These are phyloP conservation scores for cucumber (Cucumis sativus) DNA, from an alignment of 306 rosid species.

Conservation along the genomic window Cucumber_9930_V3 NC_026658.2:4755001-4755500, in stretches of 20 bases:
- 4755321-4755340: conserved; percentile 38
- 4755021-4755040: conserved; percentile 44
- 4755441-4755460: conserved; percentile 43
- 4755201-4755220: conserved; percentile 46
- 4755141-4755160: conserved; percentile 48
- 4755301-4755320: conserved; percentile 34
- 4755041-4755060: conserved; percentile 30
- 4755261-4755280: conserved; percentile 34
- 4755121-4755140: conserved; percentile 40
- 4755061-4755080: conserved; percentile 32
- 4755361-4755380: conserved; percentile 24
- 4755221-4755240: conserved; percentile 42
- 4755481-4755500: conserved; percentile 41
- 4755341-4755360: conserved; percentile 23
- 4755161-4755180: conserved; percentile 45
- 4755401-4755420: conserved; percentile 47
- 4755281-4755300: conserved; percentile 28
- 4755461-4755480: conserved; percentile 46
- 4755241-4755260: conserved; percentile 30
- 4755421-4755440: conserved; percentile 45
- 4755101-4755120: conserved; percentile 56
- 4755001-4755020: conserved; percentile 53
- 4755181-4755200: conserved; percentile 45
- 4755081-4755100: conserved; percentile 47
- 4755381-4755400: conserved; percentile 37